Evolutionary conservation across 768 basidiomycete species (phyloP).

Genomic region (Lactarius pseudohatsudake): DNA sequence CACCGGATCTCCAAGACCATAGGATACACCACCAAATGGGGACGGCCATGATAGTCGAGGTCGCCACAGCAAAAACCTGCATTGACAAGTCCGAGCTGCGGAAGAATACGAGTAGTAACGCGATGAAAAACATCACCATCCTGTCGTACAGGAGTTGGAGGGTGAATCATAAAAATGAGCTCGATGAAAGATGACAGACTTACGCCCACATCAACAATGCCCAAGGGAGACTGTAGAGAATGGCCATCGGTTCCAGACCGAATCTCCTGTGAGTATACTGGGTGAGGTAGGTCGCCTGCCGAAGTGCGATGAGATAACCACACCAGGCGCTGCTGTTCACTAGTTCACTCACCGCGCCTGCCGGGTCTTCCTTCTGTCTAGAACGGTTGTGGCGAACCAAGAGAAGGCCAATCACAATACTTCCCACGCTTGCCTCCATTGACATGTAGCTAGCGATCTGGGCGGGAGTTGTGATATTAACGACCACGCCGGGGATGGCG

Average conservation of each 20-base stretch:
- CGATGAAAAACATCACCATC: conserved; percentile 16
- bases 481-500: conserved; percentile 31
- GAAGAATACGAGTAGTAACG: conserved; percentile 17
- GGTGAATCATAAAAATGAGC: neutral
- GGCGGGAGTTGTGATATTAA: neutral
- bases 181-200: conserved; percentile 30
- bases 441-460: conserved; percentile 49
- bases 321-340: neutral
- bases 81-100: conserved; percentile 3
- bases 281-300: conserved; percentile 31
- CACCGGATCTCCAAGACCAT: conserved; percentile 1
- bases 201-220: conserved; percentile 60
- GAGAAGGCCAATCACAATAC: conserved; percentile 46
- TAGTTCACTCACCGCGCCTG: neutral
- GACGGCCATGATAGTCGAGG: neutral
- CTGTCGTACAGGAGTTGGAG: neutral
- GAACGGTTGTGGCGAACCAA: conserved; percentile 44
- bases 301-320: neutral
- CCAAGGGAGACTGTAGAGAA: conserved; percentile 55
- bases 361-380: conserved; percentile 37
- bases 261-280: neutral
- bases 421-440: conserved; percentile 46
- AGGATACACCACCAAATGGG: conserved; percentile 2
- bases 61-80: conserved; percentile 1
- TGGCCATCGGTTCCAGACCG: conserved; percentile 37